Percentiles rank a stretch among this genome's conserved stretches.
Conservation (phyloP, 2,329 filamentous ascomycete species). For the Hypoxylon sp. region DNA sequence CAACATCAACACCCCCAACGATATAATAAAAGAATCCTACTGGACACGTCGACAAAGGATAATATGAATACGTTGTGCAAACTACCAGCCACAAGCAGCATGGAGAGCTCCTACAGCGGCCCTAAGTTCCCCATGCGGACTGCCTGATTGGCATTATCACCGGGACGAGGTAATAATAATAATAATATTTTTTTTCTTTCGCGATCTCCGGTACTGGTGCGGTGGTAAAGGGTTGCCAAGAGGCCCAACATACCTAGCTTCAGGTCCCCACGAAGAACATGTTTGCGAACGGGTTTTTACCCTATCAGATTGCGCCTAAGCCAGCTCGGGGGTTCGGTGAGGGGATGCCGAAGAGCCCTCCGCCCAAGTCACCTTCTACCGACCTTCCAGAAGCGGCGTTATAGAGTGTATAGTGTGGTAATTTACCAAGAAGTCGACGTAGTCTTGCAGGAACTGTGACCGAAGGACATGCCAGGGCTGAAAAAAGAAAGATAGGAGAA, state of each 20-base stretch:
- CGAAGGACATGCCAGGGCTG: constrained; percentile 33
- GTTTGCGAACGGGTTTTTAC: constrained; percentile 31
- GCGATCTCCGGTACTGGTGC: constrained; percentile 29
- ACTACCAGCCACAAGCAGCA: constrained; percentile 18
- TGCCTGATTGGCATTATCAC: constrained; percentile 33
- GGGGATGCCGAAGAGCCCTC: constrained; percentile 35
- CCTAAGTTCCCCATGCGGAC: constrained; percentile 21
- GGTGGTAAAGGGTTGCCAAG: constrained; percentile 30
- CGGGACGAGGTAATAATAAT: constrained; percentile 27
- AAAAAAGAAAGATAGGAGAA: constrained; percentile 21
- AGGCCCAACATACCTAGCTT: constrained; percentile 31
- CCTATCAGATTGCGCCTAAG: constrained; percentile 34
- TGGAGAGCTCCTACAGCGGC: constrained; percentile 27
- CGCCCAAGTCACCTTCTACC: constrained; percentile 39
- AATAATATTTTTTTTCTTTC: not conserved
- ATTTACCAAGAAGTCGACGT: constrained; percentile 32
- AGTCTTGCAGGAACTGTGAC: constrained; percentile 34
- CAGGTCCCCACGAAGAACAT: constrained; percentile 32
- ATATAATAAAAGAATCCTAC: constrained; percentile 29
- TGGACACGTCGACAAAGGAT: constrained; percentile 17
- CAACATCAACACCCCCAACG: constrained; percentile 27
- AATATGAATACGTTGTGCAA: constrained; percentile 23
- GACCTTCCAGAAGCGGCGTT: constrained; percentile 42
- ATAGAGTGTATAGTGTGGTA: constrained; percentile 32
- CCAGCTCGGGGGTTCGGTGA: constrained; percentile 42